Conservation (phyloP, 352 stramenopile species). For the Phytophthora agathidicida region DNA sequence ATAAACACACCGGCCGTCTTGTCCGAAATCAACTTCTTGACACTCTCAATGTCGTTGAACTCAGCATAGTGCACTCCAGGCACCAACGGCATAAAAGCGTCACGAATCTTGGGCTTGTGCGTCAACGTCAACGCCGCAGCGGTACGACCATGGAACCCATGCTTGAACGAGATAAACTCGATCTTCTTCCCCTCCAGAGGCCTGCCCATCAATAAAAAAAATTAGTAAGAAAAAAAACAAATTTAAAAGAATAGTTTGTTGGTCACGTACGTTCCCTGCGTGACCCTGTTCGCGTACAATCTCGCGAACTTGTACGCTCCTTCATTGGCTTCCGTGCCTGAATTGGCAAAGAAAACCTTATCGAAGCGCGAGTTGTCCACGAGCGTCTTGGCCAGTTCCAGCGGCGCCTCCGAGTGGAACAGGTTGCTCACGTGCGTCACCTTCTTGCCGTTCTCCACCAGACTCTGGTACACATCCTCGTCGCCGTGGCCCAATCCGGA, state of each 20-base stretch:
- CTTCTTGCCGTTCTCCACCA: conserved; percentile 69
- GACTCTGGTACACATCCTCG: conserved; percentile 76
- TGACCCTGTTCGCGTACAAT: conserved; percentile 72
- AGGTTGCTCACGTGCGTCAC: conserved; percentile 97
- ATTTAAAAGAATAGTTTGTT: conserved; percentile 4
- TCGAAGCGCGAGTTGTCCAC: conserved; percentile 96
- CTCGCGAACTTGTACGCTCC: conserved; percentile 88
- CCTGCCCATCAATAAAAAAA: conserved; percentile 26
- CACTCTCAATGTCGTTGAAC: conserved; percentile 86
- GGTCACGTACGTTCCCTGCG: conserved; percentile 68
- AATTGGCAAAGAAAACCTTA: conserved; percentile 99
- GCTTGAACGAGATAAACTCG: conserved; percentile 90
- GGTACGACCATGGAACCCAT: conserved; percentile 86
- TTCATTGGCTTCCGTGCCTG: conserved; percentile 91
- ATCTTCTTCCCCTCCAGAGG: conserved; percentile 77
- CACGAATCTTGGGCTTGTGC: conserved; percentile 89
- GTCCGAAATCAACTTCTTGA: conserved; percentile 76
- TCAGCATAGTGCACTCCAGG: conserved; percentile 75
- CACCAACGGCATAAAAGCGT: conserved; percentile 84
- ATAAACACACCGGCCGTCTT: conserved; percentile 82
- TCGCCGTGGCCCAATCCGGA: conserved; percentile 91
- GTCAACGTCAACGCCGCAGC: conserved; percentile 79
- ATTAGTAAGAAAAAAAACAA: conserved; percentile 1
- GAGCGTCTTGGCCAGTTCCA: conserved; percentile 94
- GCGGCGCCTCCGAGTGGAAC: conserved; percentile 95